Conservation (phyloP, 83 land plant genomes). For the Picea abies region DNA sequence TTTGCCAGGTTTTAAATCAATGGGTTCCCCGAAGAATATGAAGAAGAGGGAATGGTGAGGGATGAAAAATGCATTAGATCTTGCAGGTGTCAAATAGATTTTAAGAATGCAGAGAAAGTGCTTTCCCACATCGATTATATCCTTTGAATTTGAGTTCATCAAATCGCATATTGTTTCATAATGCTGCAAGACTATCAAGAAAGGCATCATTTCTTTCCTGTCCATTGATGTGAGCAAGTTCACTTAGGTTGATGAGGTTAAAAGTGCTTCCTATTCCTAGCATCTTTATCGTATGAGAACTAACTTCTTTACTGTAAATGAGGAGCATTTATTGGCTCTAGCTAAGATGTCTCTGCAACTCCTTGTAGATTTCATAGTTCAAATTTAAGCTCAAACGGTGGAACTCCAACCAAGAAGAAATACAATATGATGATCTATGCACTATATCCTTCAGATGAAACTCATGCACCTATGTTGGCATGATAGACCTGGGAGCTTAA, state of each 20-base stretch:
- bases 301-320: slow-evolving; percentile 63
- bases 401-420: no score
- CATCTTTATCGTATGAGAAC: slow-evolving; percentile 34
- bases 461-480: background rate
- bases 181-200: slow-evolving; percentile 53
- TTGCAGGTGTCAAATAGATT: no score
- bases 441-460: slow-evolving; percentile 42
- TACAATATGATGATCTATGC: slow-evolving; percentile 39
- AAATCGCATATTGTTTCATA: slow-evolving; percentile 39
- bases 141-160: no score
- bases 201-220: slow-evolving; percentile 56
- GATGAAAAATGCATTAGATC: no score
- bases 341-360: slow-evolving; percentile 25
- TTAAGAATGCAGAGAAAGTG: no score
- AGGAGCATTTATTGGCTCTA: slow-evolving; percentile 46
- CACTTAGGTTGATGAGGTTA: slow-evolving; percentile 49
- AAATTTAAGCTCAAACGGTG: slow-evolving; percentile 1
- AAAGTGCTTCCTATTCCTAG: slow-evolving; percentile 35
- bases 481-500: no score
- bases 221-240: no score
- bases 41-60: no score
- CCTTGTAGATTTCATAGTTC: slow-evolving; percentile 27
- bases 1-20: no score
- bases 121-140: no score
- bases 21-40: no score